Evolutionary conservation across 306 rosid species (phyloP), one percentile per base, ranked within the genome.

Genomic region (Morella rubra): DNA sequence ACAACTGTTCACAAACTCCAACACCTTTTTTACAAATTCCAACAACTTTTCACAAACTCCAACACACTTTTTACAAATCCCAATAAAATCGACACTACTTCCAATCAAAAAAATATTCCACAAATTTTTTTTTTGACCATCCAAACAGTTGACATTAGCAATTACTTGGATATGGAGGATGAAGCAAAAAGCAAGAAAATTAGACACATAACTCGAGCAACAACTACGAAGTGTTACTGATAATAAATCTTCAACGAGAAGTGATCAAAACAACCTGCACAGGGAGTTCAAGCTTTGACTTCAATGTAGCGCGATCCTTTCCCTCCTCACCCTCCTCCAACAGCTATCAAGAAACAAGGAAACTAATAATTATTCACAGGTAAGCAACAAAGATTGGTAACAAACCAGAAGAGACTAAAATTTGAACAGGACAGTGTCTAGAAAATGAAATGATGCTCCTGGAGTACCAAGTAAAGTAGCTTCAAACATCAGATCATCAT

Each of bases 241-340:
- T 59, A 60, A 50, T 59, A 60, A 18, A 41, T 59, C 59, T 14
- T 51, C 40, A 72, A 81, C 75, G 37, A 69, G 15, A 73, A 82
- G 67, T 71, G 75, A 60, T 77, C 74, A 41, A 80, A 85, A 67
- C 80, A 72, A 96, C 99, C 99, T 96, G 99, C 83, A 96, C 99
- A 27, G 99, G 99, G 61, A 96, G 96, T 83, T 96, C 98, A 73
- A 96, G 98, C 89, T 96, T 96, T 77, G 99, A 90, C 91, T 91
- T 90, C 90, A 96, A 81, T 72, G 92, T 96, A 73, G 87, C 81
- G 52, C 90, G 93, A 77, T 89, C 97, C 85, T 89, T 96, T 85
- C 98, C 99, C 73, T 95, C 99, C 85, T 89, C 98, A 18, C 96
- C 97, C 84, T 96, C 99, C 80, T 96, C 97, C 90, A 92, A 81